Percentiles rank a stretch among this genome's conserved stretches.
Evolutionary conservation across 495 filamentous ascomycete genomes (phyloP).

Genomic region (Parachaetomium inaequale): DNA sequence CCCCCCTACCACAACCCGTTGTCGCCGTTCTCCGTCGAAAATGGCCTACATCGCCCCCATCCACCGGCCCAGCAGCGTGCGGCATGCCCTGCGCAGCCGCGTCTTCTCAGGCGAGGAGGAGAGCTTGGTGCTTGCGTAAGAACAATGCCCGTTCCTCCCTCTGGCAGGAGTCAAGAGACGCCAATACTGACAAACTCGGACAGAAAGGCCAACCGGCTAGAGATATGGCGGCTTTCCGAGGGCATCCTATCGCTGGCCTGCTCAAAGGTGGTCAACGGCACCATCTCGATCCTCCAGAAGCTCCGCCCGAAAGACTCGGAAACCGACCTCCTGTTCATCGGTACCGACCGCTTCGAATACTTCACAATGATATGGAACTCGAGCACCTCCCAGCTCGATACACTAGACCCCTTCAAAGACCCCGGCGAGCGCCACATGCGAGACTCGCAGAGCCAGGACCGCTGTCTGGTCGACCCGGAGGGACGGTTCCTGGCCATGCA

Average conservation of each 20-base stretch:
- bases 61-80: constrained; percentile 83
- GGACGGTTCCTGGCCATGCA: constrained; percentile 79
- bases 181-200: constrained; percentile 6
- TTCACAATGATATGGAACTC: constrained; percentile 85
- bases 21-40: constrained; percentile 15
- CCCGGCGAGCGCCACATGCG: constrained; percentile 74
- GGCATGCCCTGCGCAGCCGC: constrained; percentile 76
- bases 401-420: constrained; percentile 63
- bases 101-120: constrained; percentile 71
- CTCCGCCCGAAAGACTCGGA: constrained; percentile 67
- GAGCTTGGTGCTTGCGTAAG: constrained; percentile 84
- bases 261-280: constrained; percentile 71
- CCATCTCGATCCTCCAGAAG: constrained; percentile 78
- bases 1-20: neutral
- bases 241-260: constrained; percentile 47
- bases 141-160: constrained; percentile 13
- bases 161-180: neutral
- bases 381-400: constrained; percentile 57
- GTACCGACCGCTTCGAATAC: constrained; percentile 83
- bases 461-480: constrained; percentile 78
- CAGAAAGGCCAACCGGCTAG: constrained; percentile 89
- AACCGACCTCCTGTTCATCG: constrained; percentile 88
- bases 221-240: constrained; percentile 63
- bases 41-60: constrained; percentile 98
- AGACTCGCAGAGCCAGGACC: constrained; percentile 69